These are phyloP conservation scores for Talaromyces sp. DNA, from an alignment of 2,329 filamentous ascomycete species.

Conservation along the genomic window DNA sequence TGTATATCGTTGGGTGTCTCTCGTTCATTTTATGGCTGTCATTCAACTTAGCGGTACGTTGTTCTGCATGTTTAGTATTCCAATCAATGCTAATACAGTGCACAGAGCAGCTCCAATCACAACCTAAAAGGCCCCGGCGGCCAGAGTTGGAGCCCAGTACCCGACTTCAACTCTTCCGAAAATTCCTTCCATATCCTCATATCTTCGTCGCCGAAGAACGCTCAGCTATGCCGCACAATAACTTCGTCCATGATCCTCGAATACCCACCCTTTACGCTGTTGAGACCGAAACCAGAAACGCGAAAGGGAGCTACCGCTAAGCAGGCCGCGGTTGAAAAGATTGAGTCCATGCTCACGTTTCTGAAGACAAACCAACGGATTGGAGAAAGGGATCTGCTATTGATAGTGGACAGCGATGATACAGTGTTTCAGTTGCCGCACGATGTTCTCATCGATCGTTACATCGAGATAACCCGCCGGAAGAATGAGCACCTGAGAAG, in stretches of 20 bases:
- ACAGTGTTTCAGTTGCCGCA: slow-evolving; percentile 64
- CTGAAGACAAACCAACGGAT: slow-evolving; percentile 48
- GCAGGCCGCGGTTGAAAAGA: slow-evolving; percentile 44
- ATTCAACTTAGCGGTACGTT: background rate
- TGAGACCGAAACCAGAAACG: slow-evolving; percentile 42
- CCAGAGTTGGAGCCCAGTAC: slow-evolving; percentile 30
- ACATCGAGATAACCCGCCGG: slow-evolving; percentile 53
- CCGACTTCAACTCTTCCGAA: slow-evolving; percentile 32
- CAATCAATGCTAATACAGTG: background rate
- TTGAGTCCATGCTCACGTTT: slow-evolving; percentile 48
- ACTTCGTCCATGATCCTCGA: slow-evolving; percentile 57
- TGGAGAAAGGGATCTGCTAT: slow-evolving; percentile 57
- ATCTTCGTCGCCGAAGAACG: slow-evolving; percentile 46
- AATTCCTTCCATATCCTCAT: slow-evolving; percentile 55
- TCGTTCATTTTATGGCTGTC: slow-evolving; percentile 4
- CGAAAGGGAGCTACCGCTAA: slow-evolving; percentile 30
- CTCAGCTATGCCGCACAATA: slow-evolving; percentile 56
- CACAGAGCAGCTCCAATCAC: background rate
- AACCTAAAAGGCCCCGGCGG: slow-evolving; percentile 8
- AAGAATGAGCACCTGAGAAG: slow-evolving; percentile 52
- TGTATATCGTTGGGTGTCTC: background rate
- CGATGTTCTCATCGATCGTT: slow-evolving; percentile 60
- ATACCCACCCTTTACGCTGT: slow-evolving; percentile 56
- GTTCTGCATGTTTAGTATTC: background rate
- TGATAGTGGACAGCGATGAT: slow-evolving; percentile 63